Base-by-base conservation (phyloP, 2,329 filamentous ascomycete species). In the Colletotrichum gigasporum region DNA sequence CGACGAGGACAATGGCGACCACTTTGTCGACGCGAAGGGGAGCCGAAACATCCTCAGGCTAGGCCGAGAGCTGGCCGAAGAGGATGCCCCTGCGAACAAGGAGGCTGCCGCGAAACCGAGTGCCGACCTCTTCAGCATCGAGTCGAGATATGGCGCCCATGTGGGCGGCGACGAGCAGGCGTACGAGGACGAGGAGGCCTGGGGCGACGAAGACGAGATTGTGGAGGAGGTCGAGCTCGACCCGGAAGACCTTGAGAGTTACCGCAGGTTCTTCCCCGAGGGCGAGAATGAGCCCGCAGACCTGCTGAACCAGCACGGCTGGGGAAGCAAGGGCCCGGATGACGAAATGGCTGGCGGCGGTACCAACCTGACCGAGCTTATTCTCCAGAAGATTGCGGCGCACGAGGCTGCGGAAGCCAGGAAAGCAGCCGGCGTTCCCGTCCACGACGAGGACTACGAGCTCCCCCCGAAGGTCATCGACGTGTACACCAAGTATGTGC, bases 381-480 rank as follows among this genome's bases (percentile, higher is more conserved):
- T 99, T 68, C 81, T 99, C 63, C 90, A 95, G 74, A 97, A 97
- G 79, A 99, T 99, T 73, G 93, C 94, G 4, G 91, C 92, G 63
- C 92, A 96, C 72, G 96, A 99, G 80, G 91, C 92, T 4, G 85
- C 85, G 30, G 83, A 90, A 68, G 82, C 76, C 14, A 55, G 71
- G 67, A 55, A 78, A 81, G 73, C 73, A 26, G 74, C 74, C 35
- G 63, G 87, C 56, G 86, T 84, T 16, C 77, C 85, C 0, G 85
- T 88, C 2, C 91, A 96, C 68, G 94, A 97, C 66, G 94, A 97
- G 67, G 91, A 93, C 18, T 90, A 93, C 50, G 92, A 97, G 74
- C 83, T 99, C 53, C 94, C 94, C 2, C 90, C 90, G 42, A 97
- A 97, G 79, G 94, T 97, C 12, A 86, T 97, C 14, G 95, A 98